phyloP scores from a whole-genome alignment of 208 protist species.

The Cochliopodium minus region DNA sequence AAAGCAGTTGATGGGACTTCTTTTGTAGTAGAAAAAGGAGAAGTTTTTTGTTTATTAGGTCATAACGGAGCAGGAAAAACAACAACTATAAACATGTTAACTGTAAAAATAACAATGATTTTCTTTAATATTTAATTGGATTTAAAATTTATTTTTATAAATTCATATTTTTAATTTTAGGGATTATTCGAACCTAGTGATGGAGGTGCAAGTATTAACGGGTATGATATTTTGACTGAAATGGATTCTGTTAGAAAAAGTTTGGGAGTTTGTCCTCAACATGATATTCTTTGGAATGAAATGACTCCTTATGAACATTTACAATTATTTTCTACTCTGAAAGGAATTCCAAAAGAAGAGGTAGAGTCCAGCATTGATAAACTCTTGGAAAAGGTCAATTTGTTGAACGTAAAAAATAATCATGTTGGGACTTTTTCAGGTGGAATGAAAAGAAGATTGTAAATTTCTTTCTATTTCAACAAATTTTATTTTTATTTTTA shows the following conservation, averaged over 20 bases:
- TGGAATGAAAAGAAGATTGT: constrained; percentile 11
- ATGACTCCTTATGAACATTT: constrained; percentile 22
- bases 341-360: not conserved
- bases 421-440: not conserved
- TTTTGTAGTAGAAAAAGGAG: not conserved
- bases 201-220: constrained; percentile 8
- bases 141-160: too few species aligned
- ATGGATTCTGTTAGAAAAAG: constrained; percentile 14
- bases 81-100: constrained; percentile 27
- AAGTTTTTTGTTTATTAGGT: constrained; percentile 12
- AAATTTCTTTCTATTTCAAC: constrained; percentile 38
- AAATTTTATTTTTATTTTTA: not conserved
- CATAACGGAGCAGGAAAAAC: constrained; percentile 26
- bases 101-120: too few species aligned
- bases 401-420: not conserved
- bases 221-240: not conserved
- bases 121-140: too few species aligned
- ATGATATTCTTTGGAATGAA: constrained; percentile 22
- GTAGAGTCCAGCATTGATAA: not conserved
- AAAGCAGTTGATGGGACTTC: not conserved
- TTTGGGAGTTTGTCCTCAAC: constrained; percentile 33
- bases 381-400: not conserved
- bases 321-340: constrained; percentile 10
- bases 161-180: constrained; percentile 10
- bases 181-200: not conserved